Evolutionary conservation across 2,329 filamentous ascomycete genomes (phyloP).

Genomic region (Epichloe brachyelytri): DNA sequence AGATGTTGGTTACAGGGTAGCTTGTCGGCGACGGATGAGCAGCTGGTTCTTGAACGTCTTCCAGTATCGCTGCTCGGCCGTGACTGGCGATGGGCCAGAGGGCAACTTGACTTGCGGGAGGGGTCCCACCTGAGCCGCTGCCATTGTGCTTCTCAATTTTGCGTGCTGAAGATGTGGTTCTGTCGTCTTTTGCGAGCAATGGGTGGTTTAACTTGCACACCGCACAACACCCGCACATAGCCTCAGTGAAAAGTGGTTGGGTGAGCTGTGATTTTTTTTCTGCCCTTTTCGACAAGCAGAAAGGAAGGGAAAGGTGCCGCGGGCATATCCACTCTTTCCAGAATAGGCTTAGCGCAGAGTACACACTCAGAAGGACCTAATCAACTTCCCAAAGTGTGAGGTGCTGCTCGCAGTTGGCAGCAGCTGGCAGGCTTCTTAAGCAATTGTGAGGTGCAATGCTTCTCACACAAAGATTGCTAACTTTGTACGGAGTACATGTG

Average conservation of each 20-base stretch:
- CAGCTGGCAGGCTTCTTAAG: too few relatives aligned
- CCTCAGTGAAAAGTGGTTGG: neutral
- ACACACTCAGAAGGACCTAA: neutral
- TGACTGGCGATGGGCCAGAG: slow-evolving; percentile 67
- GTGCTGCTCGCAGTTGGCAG: too few relatives aligned
- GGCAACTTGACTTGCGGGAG: slow-evolving; percentile 73
- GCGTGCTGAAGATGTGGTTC: neutral
- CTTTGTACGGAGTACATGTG: too few relatives aligned
- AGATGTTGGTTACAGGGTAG: slow-evolving; percentile 83
- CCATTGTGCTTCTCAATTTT: slow-evolving; percentile 20
- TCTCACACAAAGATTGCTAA: too few relatives aligned
- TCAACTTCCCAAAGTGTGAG: neutral
- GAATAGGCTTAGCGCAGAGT: slow-evolving; percentile 2
- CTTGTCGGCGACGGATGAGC: slow-evolving; percentile 79
- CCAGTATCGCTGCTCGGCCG: slow-evolving; percentile 94
- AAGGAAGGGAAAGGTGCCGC: neutral
- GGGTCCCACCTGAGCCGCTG: slow-evolving; percentile 68
- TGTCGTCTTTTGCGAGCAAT: too few relatives aligned
- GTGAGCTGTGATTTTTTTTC: slow-evolving; percentile 15
- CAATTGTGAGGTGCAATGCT: too few relatives aligned
- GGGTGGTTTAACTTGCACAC: neutral
- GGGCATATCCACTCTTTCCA: neutral
- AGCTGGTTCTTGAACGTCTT: slow-evolving; percentile 85
- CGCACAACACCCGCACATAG: too few relatives aligned
- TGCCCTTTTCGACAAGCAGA: slow-evolving; percentile 8